Evolutionary conservation across 2,329 filamentous ascomycete genomes (phyloP).

Genomic region (Fusarium beomiforme): DNA sequence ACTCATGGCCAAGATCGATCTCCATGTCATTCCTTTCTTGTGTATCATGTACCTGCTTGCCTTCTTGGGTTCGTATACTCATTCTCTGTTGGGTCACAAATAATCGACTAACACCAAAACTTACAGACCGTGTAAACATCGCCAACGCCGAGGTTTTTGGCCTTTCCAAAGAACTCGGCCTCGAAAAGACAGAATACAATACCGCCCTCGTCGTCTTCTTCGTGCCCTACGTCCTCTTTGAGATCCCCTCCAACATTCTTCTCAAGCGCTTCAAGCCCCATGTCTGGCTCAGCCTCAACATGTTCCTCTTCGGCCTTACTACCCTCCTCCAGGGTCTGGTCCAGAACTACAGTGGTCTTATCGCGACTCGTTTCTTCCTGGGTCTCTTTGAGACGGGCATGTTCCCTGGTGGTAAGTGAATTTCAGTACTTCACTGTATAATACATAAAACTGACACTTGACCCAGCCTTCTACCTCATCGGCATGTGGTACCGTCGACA

Average conservation of each 20-base stretch:
- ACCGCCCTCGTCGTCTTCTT: constrained; percentile 84
- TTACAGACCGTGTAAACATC: constrained; percentile 75
- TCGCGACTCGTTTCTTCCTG: constrained; percentile 86
- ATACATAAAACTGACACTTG: constrained; percentile 51
- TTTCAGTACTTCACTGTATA: background rate
- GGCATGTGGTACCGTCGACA: constrained; percentile 90
- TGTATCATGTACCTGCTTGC: constrained; percentile 77
- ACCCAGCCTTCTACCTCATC: constrained; percentile 71
- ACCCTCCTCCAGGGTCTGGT: constrained; percentile 82
- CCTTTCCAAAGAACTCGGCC: constrained; percentile 69
- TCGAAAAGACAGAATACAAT: constrained; percentile 73
- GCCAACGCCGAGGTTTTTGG: constrained; percentile 78
- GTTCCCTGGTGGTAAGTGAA: constrained; percentile 59
- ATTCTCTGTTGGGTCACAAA: background rate
- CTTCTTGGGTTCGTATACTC: constrained; percentile 62
- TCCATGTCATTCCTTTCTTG: constrained; percentile 76
- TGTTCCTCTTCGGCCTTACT: constrained; percentile 83
- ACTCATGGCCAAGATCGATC: constrained; percentile 76
- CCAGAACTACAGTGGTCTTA: constrained; percentile 78
- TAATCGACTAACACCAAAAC: background rate
- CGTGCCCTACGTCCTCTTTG: constrained; percentile 77
- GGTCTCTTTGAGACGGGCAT: constrained; percentile 81
- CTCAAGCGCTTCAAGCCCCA: constrained; percentile 71
- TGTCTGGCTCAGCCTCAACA: constrained; percentile 81
- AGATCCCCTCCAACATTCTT: constrained; percentile 75